Evolutionary conservation across 164 flowering plant genomes (phyloP).

Genomic region (Vitis rupestris): DNA sequence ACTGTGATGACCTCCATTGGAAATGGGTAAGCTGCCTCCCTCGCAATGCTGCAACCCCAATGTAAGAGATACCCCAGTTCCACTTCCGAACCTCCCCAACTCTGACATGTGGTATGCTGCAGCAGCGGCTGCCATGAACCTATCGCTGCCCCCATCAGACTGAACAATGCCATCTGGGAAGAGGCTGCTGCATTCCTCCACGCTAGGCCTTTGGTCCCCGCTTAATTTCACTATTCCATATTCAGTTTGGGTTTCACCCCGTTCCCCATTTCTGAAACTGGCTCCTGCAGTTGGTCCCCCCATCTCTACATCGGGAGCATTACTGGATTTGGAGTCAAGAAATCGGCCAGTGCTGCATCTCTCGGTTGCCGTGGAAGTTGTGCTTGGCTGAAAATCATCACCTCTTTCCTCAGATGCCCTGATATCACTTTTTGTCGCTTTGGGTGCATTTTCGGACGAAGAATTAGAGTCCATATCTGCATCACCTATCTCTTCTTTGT

Average conservation of each 20-base stretch:
- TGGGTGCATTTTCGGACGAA: constrained; percentile 55
- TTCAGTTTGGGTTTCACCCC: constrained; percentile 30
- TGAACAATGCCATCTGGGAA: constrained; percentile 43
- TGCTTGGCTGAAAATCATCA: constrained; percentile 47
- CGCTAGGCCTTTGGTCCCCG: constrained; percentile 30
- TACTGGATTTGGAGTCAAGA: constrained; percentile 36
- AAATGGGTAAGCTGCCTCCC: constrained; percentile 45
- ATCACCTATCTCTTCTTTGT: constrained; percentile 86
- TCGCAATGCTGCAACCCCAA: constrained; percentile 81
- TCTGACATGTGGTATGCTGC: constrained; percentile 61
- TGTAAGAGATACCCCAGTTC: constrained; percentile 74
- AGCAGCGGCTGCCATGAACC: constrained; percentile 57
- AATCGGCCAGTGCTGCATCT: constrained; percentile 35
- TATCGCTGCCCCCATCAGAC: constrained; percentile 34
- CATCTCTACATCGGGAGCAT: constrained; percentile 45
- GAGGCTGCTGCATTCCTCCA: constrained; percentile 32
- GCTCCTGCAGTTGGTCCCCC: constrained; percentile 24
- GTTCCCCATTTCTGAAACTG: constrained; percentile 22
- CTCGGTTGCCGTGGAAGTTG: constrained; percentile 39
- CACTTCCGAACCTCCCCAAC: constrained; percentile 61
- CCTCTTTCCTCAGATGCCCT: constrained; percentile 41
- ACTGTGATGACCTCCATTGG: constrained; percentile 38
- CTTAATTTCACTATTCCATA: constrained; percentile 35
- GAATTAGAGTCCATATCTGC: constrained; percentile 74
- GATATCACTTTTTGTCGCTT: constrained; percentile 31